A percentile compares a stretch with the other conserved stretches of the same genome.
phyloP scores from a whole-genome alignment of 768 basidiomycete genomes.

The Trametopsis cervina region DNA sequence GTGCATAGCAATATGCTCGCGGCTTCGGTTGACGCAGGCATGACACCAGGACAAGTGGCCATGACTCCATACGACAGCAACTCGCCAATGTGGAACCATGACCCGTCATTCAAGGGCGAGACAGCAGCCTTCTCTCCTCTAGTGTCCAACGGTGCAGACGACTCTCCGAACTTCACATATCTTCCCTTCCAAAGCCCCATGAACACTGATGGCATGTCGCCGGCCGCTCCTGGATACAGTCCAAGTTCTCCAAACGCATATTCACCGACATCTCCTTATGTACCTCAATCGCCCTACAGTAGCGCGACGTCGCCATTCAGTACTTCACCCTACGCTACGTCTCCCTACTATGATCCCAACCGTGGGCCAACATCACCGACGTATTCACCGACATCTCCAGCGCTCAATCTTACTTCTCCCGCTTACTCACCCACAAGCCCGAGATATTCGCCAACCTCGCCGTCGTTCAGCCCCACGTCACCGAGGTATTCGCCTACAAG shows the following conservation, averaged over 20 bases:
- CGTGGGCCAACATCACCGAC: slow-evolving; percentile 71
- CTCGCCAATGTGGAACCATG: slow-evolving; percentile 72
- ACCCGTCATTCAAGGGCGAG: slow-evolving; percentile 72
- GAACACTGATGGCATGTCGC: slow-evolving; percentile 83
- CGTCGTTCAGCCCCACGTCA: slow-evolving; percentile 86
- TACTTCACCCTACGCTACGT: slow-evolving; percentile 75
- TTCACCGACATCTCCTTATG: slow-evolving; percentile 86
- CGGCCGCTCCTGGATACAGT: slow-evolving; percentile 80
- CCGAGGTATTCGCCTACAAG: slow-evolving; percentile 86
- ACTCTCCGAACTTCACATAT: slow-evolving; percentile 66
- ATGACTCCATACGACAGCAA: slow-evolving; percentile 97
- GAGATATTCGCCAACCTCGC: slow-evolving; percentile 83
- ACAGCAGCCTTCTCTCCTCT: slow-evolving; percentile 94
- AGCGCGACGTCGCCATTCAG: slow-evolving; percentile 82
- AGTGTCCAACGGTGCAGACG: slow-evolving; percentile 77
- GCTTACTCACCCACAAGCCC: slow-evolving; percentile 64
- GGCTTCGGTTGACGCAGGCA: slow-evolving; percentile 76
- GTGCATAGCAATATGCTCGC: slow-evolving; percentile 69
- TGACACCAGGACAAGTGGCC: slow-evolving; percentile 86
- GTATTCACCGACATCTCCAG: slow-evolving; percentile 85
- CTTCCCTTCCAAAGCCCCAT: slow-evolving; percentile 78
- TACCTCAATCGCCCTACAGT: slow-evolving; percentile 76
- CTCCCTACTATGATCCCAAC: slow-evolving; percentile 71
- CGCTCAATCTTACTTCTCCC: slow-evolving; percentile 76
- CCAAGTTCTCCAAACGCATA: slow-evolving; percentile 88